These are phyloP conservation scores for Ceratobasidium sp. DNA, from an alignment of 1,284 basidiomycete species.

Conservation along the genomic window DNA sequence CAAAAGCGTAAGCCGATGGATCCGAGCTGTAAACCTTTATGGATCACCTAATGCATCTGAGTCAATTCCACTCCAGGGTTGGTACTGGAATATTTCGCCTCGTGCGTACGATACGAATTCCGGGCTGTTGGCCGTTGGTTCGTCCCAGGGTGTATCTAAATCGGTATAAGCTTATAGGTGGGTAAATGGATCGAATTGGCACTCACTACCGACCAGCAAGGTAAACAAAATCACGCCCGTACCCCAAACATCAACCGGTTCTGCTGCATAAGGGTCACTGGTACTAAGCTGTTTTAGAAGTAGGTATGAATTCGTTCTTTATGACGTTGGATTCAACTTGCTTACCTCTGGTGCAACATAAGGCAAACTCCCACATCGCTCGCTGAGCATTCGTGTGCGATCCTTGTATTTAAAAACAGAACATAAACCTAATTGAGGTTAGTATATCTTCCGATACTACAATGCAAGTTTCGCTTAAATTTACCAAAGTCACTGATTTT, in stretches of 20 bases:
- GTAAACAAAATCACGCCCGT: slow-evolving; percentile 97
- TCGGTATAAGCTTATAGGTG: background rate
- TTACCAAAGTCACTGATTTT: slow-evolving; percentile 97
- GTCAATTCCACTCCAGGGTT: slow-evolving; percentile 85
- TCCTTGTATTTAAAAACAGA: slow-evolving; percentile 93
- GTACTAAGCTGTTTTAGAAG: slow-evolving; percentile 37
- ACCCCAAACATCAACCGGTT: slow-evolving; percentile 96
- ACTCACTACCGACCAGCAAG: slow-evolving; percentile 89
- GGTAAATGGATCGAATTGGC: background rate
- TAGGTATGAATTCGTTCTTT: background rate
- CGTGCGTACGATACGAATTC: slow-evolving; percentile 84
- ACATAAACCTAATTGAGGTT: slow-evolving; percentile 65
- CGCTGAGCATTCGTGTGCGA: slow-evolving; percentile 79
- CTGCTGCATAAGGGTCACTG: slow-evolving; percentile 79
- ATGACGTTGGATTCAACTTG: background rate
- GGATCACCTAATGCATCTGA: slow-evolving; percentile 71
- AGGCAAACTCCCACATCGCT: slow-evolving; percentile 92
- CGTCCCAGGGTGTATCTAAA: slow-evolving; percentile 97
- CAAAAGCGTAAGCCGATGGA: background rate
- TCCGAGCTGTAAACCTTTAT: background rate
- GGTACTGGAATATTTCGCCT: slow-evolving; percentile 80
- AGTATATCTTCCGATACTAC: background rate
- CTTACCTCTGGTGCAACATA: slow-evolving; percentile 93
- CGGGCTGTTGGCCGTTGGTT: slow-evolving; percentile 82
- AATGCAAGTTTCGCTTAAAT: background rate